phyloP scores from a whole-genome alignment of 164 flowering plant genomes.

The Protea cynaroides region DNA sequence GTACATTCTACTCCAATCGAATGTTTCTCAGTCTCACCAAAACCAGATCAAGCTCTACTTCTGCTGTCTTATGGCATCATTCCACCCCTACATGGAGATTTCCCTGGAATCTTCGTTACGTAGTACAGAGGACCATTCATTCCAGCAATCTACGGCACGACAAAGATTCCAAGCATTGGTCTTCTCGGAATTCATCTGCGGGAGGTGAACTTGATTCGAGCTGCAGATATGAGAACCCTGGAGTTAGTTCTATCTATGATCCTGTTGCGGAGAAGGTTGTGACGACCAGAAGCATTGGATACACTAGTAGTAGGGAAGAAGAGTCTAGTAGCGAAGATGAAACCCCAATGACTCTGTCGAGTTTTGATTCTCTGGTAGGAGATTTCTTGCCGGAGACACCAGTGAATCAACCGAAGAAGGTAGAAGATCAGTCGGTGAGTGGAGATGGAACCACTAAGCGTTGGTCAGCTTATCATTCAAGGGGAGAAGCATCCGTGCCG shows the following conservation, averaged over 20 bases:
- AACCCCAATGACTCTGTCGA: neutral
- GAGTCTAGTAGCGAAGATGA: constrained; percentile 1
- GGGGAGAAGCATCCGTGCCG: neutral
- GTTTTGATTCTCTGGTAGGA: neutral
- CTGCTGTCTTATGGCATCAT: constrained; percentile 6
- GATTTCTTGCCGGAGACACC: neutral
- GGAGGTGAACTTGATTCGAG: neutral
- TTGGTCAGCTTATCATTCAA: neutral
- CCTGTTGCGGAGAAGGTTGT: constrained; percentile 17
- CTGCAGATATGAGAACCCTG: constrained; percentile 8
- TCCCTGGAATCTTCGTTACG: constrained; percentile 17
- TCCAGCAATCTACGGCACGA: constrained; percentile 6
- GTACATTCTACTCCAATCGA: constrained; percentile 21
- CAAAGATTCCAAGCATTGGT: constrained; percentile 10
- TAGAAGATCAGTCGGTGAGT: neutral
- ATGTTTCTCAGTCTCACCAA: constrained; percentile 12
- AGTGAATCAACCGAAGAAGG: neutral
- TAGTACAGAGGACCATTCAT: constrained; percentile 1
- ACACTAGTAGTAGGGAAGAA: neutral
- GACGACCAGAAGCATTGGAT: constrained; percentile 2
- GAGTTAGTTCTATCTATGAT: constrained; percentile 23
- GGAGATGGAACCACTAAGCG: constrained; percentile 1
- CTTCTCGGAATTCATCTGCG: neutral
- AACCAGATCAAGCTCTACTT: constrained; percentile 3
- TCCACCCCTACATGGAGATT: constrained; percentile 10